phyloP scores from a whole-genome alignment of 805 yeast genomes.

The Cyberlindnera xishuangbannaensis region DNA sequence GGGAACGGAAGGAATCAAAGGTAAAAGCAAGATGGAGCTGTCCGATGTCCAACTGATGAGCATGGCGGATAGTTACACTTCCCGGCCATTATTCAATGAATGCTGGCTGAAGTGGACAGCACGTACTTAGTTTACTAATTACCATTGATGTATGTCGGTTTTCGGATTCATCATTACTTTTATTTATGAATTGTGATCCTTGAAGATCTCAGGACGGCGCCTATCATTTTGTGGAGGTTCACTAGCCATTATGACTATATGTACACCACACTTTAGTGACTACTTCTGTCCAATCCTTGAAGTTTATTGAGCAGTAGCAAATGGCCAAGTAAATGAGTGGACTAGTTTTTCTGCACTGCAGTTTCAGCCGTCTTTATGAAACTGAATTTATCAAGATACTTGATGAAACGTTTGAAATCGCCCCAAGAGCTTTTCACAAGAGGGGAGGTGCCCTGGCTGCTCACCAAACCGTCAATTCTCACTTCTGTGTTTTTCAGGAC shows the following conservation, averaged over 20 bases:
- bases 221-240: no score
- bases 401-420: slow-evolving; percentile 33
- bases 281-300: no score
- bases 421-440: slow-evolving; percentile 45
- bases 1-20: slow-evolving; percentile 18
- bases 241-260: no score
- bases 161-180: no score
- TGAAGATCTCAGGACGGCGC: no score
- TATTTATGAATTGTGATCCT: no score
- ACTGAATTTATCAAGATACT: slow-evolving; percentile 15
- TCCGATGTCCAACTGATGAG: slow-evolving; percentile 45
- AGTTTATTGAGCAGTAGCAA: no score
- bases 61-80: slow-evolving; percentile 53
- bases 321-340: no score
- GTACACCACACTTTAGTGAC: no score
- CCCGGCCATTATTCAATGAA: slow-evolving; percentile 45
- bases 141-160: no score
- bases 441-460: slow-evolving; percentile 50
- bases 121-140: no score
- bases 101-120: slow-evolving; percentile 42
- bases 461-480: slow-evolving; percentile 50
- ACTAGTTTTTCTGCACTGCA: no score
- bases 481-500: slow-evolving; percentile 67
- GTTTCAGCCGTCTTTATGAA: slow-evolving; percentile 15
- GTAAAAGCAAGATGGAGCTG: slow-evolving; percentile 8